Percentiles rank a stretch among this genome's conserved stretches.
phyloP scores from a whole-genome alignment of 164 flowering plant genomes.

The grape (Vitis vinifera) region ASM3070453v1 NC_081818.1:20344001-20344500 shows the following conservation, averaged over 20 bases:
- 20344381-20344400: neutral
- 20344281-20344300: slow-evolving; percentile 21
- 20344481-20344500: no score
- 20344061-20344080: slow-evolving; percentile 6
- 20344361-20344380: neutral
- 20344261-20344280: slow-evolving; percentile 18
- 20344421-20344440: no score
- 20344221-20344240: neutral
- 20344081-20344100: slow-evolving; percentile 7
- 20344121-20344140: slow-evolving; percentile 5
- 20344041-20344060: neutral
- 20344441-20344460: no score
- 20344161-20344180: slow-evolving; percentile 23
- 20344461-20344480: no score
- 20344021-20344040: slow-evolving; percentile 23
- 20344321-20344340: slow-evolving; percentile 13
- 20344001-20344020: slow-evolving; percentile 9
- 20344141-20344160: slow-evolving; percentile 19
- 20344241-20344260: slow-evolving; percentile 27
- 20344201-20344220: neutral
- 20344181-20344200: neutral
- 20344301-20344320: slow-evolving; percentile 16
- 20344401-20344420: no score
- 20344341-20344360: slow-evolving; percentile 20
- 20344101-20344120: neutral